These are phyloP conservation scores for Trypanosoma theileri DNA, from an alignment of 208 protist genomes.

Conservation along the genomic window DNA sequence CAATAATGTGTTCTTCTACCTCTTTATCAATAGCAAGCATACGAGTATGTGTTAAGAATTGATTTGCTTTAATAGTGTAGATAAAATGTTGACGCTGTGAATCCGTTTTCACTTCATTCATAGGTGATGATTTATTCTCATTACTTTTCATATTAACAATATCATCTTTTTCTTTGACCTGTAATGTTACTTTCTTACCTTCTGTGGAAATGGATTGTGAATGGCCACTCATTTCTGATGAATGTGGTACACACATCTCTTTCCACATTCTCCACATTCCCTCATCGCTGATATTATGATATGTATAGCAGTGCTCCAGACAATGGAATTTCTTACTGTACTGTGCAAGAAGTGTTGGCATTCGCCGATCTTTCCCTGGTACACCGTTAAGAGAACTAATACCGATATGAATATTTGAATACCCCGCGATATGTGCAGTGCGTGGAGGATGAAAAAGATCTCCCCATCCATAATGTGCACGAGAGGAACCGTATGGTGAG, in stretches of 20 bases:
- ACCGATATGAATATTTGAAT: conserved; percentile 66
- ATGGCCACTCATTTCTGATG: neutral
- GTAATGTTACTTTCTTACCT: neutral
- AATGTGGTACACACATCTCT: conserved; percentile 38
- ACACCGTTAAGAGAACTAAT: conserved; percentile 74
- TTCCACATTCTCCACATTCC: conserved; percentile 54
- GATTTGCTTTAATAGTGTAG: conserved; percentile 79
- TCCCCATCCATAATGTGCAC: conserved; percentile 57
- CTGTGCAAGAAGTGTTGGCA: conserved; percentile 49
- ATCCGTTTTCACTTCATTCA: neutral
- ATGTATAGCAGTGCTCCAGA: conserved; percentile 84
- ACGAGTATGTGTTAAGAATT: conserved; percentile 67
- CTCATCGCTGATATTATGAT: conserved; percentile 52
- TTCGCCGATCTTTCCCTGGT: conserved; percentile 56
- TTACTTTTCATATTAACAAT: neutral
- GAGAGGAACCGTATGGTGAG: conserved; percentile 58
- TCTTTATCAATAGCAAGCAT: conserved; percentile 52
- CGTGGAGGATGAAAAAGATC: conserved; percentile 43
- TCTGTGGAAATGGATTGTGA: neutral
- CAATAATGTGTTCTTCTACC: conserved; percentile 39
- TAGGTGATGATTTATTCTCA: neutral
- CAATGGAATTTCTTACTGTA: conserved; percentile 69
- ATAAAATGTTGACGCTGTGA: conserved; percentile 35
- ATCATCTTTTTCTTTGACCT: neutral
- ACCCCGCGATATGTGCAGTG: conserved; percentile 33